These are phyloP conservation scores for Podila minutissima DNA, from an alignment of 192 early-diverging fungal species.

Conservation along the genomic window DNA sequence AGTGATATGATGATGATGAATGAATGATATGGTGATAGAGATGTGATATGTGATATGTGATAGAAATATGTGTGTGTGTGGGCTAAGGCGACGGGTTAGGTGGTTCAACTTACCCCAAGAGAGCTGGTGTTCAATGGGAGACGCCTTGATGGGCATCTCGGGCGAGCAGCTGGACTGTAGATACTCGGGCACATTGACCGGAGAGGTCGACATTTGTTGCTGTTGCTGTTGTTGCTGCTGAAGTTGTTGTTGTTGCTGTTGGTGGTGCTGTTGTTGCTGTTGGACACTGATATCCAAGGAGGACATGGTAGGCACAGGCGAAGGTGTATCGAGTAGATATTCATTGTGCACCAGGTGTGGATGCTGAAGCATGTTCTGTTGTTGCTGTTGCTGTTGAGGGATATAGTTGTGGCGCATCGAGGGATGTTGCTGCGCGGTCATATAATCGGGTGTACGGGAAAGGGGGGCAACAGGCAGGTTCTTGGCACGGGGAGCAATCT, in stretches of 20 bases:
- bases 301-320: conserved; percentile 36
- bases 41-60: no score
- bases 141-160: conserved; percentile 44
- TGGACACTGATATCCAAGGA: conserved; percentile 12
- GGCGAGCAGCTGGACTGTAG: conserved; percentile 42
- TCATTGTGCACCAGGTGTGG: conserved; percentile 18
- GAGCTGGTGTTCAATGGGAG: conserved; percentile 39
- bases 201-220: conserved; percentile 18
- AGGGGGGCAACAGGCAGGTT: conserved; percentile 34
- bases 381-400: conserved; percentile 28
- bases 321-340: conserved; percentile 39
- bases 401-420: conserved; percentile 9
- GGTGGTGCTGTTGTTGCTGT: background rate
- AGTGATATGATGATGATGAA: no score
- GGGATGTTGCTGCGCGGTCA: conserved; percentile 2
- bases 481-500: conserved; percentile 39
- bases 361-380: conserved; percentile 15
- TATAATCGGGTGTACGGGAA: conserved; percentile 6
- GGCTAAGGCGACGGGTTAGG: no score
- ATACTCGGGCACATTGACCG: conserved; percentile 29
- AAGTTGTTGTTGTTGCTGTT: background rate
- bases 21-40: no score
- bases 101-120: conserved; percentile 31
- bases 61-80: background rate
- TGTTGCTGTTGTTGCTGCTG: conserved; percentile 21